Evolutionary conservation across 78 protist genomes (phyloP).

Genomic region (Isochrysis galbana): DNA sequence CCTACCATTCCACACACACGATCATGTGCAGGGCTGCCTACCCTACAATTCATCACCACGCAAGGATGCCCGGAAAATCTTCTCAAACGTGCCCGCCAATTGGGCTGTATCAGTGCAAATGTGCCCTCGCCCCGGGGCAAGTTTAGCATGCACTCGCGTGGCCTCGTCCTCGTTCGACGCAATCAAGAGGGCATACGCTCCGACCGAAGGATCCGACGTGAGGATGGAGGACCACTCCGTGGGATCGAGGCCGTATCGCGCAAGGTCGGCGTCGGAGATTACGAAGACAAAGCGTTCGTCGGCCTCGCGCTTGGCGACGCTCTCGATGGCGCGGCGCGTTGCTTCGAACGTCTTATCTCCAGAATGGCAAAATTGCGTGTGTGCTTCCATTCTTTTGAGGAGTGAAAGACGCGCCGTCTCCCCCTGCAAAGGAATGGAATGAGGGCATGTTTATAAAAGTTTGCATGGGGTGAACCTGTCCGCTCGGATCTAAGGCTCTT

Average conservation of each 20-base stretch:
- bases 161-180: neutral
- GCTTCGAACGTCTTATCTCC: slow-evolving; percentile 71
- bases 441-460: too few relatives aligned
- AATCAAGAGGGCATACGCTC: neutral
- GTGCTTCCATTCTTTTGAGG: slow-evolving; percentile 41
- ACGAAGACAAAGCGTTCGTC: slow-evolving; percentile 68
- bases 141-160: neutral
- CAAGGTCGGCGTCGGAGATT: slow-evolving; percentile 76
- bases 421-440: too few relatives aligned
- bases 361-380: slow-evolving; percentile 62
- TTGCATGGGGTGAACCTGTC: too few relatives aligned
- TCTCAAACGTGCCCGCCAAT: neutral
- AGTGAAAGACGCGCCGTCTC: neutral
- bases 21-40: too few relatives aligned
- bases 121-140: neutral
- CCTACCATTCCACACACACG: too few relatives aligned
- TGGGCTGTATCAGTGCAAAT: neutral
- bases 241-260: slow-evolving; percentile 54
- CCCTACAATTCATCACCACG: too few relatives aligned
- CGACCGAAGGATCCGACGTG: neutral
- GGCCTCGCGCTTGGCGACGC: slow-evolving; percentile 11
- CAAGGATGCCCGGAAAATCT: neutral
- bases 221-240: neutral
- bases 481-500: too few relatives aligned
- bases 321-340: neutral